phyloP scores from a whole-genome alignment of 176 grass and related monocot genomes.

The Raddia guianensis region DNA sequence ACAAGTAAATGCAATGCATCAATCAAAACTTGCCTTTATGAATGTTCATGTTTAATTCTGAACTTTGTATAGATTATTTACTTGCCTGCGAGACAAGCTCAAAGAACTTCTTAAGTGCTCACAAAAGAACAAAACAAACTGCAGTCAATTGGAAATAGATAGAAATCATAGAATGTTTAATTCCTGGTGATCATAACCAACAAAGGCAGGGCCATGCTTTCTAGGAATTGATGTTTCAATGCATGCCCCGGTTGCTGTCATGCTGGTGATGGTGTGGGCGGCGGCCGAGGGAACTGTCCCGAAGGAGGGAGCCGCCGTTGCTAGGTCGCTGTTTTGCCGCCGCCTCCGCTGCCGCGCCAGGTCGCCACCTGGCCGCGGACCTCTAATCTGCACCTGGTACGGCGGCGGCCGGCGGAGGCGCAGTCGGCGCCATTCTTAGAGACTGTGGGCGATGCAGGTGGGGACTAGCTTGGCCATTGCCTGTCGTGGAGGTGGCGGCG shows the following conservation, averaged over 20 bases:
- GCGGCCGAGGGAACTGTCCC: no score
- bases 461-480: no score
- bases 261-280: no score
- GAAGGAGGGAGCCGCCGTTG: no score
- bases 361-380: no score
- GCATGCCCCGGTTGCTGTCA: slow-evolving; percentile 76
- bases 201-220: slow-evolving; percentile 93
- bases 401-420: no score
- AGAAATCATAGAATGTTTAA: slow-evolving; percentile 16
- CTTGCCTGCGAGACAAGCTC: slow-evolving; percentile 87
- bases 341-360: no score
- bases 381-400: no score
- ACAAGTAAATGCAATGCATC: slow-evolving; percentile 44
- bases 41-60: slow-evolving; percentile 28
- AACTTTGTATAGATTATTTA: slow-evolving; percentile 28
- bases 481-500: no score
- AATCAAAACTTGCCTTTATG: slow-evolving; percentile 13
- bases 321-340: no score
- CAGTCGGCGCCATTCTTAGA: no score
- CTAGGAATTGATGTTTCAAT: slow-evolving; percentile 92
- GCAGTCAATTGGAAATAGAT: slow-evolving; percentile 40
- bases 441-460: no score
- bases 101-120: slow-evolving; percentile 98
- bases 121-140: slow-evolving; percentile 45
- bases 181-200: slow-evolving; percentile 65